phyloP scores from a whole-genome alignment of 495 filamentous ascomycete species.

The Daldinia concentrica region DNA sequence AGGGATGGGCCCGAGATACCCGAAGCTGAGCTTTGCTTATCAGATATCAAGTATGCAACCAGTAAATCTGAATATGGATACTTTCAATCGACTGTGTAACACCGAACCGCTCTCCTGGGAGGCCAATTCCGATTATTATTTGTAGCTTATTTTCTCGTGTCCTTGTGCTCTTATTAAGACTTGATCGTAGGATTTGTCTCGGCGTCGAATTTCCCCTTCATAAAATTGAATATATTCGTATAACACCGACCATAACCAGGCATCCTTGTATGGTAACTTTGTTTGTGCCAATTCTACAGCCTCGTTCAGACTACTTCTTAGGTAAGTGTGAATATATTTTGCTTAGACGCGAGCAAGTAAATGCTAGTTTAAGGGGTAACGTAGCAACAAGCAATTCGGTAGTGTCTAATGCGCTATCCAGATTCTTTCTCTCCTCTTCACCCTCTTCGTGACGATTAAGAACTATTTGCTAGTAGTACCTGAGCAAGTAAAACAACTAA shows the following conservation, averaged over 20 bases:
- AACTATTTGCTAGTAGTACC: not conserved
- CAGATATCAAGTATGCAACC: not conserved
- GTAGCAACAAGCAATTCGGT: not conserved
- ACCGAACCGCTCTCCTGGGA: not conserved
- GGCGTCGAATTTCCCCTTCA: not conserved
- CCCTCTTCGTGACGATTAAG: not conserved
- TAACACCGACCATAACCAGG: not conserved
- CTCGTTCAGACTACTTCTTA: not conserved
- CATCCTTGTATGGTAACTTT: not conserved
- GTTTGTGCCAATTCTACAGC: not conserved
- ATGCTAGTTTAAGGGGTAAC: not conserved
- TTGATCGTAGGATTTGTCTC: not conserved
- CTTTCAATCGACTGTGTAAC: constrained; percentile 1
- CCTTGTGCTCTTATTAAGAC: not conserved
- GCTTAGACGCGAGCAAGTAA: not conserved
- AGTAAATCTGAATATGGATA: constrained; percentile 4
- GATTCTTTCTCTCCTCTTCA: not conserved
- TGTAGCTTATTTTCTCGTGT: not conserved
- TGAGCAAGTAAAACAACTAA: not conserved
- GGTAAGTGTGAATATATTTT: not conserved
- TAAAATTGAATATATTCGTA: not conserved
- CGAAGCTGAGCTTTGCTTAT: constrained; percentile 8
- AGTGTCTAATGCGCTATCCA: not conserved
- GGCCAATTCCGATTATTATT: not conserved
- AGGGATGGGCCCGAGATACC: not conserved